A percentile compares a stretch with the other conserved stretches of the same genome.
phyloP scores from a whole-genome alignment of 495 filamentous ascomycete genomes.

The Diplogelasinospora grovesii region DNA sequence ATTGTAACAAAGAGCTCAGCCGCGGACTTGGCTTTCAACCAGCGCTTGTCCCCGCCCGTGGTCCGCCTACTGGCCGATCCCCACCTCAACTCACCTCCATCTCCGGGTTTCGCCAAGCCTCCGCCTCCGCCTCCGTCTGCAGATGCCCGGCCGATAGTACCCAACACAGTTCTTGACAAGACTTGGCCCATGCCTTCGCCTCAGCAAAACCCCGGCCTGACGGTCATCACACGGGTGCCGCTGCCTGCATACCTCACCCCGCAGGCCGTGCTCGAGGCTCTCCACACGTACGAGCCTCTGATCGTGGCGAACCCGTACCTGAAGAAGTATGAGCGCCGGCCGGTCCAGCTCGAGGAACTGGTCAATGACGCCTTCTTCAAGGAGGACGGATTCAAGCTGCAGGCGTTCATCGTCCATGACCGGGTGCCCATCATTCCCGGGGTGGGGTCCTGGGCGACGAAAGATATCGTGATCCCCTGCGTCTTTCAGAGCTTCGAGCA shows the following conservation, averaged over 20 bases:
- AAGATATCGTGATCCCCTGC: slow-evolving; percentile 25
- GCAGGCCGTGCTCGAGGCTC: slow-evolving; percentile 16
- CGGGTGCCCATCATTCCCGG: slow-evolving; percentile 33
- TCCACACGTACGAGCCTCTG: slow-evolving; percentile 31
- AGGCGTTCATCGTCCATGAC: slow-evolving; percentile 28
- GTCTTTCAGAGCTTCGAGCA: slow-evolving; percentile 27
- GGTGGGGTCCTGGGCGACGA: slow-evolving; percentile 21
- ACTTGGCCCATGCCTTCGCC: slow-evolving; percentile 6
- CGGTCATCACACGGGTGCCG: slow-evolving; percentile 28
- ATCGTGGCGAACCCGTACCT: slow-evolving; percentile 30
- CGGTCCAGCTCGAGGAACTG: slow-evolving; percentile 17
- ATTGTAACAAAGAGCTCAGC: too few species aligned
- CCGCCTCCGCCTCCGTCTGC: too few species aligned
- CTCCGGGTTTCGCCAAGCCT: not conserved
- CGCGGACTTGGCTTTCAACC: too few species aligned
- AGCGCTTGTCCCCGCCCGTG: too few species aligned
- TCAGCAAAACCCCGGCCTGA: slow-evolving; percentile 15
- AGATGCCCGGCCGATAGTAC: too few species aligned
- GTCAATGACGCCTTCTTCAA: slow-evolving; percentile 31
- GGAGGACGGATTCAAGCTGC: slow-evolving; percentile 19
- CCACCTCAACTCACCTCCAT: not conserved
- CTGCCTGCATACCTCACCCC: slow-evolving; percentile 25
- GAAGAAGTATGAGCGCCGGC: slow-evolving; percentile 19
- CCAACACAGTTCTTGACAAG: not conserved
- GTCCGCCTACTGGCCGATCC: not conserved